Percentiles rank a stretch among this genome's conserved stretches.
Conservation (phyloP, 164 flowering plant species). For the Tetrastigma voinierianum region DNA sequence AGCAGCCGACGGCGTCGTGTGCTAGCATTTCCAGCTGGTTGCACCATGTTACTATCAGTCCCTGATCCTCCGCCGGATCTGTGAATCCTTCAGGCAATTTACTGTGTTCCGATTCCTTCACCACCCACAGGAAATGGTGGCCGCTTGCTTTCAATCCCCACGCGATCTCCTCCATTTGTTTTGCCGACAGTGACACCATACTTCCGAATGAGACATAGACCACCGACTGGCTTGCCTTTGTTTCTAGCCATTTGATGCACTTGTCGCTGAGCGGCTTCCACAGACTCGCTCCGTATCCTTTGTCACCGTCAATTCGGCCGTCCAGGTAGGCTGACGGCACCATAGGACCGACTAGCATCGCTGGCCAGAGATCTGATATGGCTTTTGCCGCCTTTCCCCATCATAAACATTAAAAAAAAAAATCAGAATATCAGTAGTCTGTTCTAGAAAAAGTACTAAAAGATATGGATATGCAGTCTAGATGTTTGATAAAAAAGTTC, state of each 20-base stretch:
- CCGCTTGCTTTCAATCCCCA: conserved; percentile 20
- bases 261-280: conserved; percentile 40
- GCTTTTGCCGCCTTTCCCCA: conserved; percentile 25
- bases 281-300: conserved; percentile 42
- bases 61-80: conserved; percentile 17
- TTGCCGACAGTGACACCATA: conserved; percentile 31
- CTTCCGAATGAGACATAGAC: conserved; percentile 49
- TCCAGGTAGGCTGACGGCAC: conserved; percentile 53
- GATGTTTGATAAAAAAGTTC: too few relatives aligned
- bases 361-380: conserved; percentile 24
- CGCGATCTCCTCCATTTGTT: conserved; percentile 41
- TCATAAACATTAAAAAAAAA: too few relatives aligned
- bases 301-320: conserved; percentile 38
- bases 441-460: too few relatives aligned
- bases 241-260: conserved; percentile 35
- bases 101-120: conserved; percentile 22
- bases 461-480: too few relatives aligned
- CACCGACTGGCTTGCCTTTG: conserved; percentile 35
- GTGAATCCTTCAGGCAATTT: conserved; percentile 31
- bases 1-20: conserved; percentile 39
- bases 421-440: neutral
- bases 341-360: conserved; percentile 49
- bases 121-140: conserved; percentile 40
- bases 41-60: conserved; percentile 41
- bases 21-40: conserved; percentile 38